phyloP scores from a whole-genome alignment of 768 basidiomycete species.

The Rhizopogon rudus region DNA sequence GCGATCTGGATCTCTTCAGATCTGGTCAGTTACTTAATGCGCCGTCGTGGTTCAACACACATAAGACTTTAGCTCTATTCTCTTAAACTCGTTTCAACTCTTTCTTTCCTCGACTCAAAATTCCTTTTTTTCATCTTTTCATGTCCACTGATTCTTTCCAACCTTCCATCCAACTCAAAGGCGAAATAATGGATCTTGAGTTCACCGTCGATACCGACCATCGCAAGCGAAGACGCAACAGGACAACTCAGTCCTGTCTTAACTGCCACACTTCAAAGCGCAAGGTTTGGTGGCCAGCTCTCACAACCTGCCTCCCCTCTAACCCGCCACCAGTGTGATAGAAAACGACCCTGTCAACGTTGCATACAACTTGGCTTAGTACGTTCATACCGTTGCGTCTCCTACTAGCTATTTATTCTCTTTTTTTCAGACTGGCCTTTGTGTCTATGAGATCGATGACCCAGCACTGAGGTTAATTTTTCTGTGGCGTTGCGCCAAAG shows the following conservation, averaged over 20 bases:
- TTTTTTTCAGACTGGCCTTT: slow-evolving; percentile 72
- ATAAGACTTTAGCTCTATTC: slow-evolving; percentile 47
- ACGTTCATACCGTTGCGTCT: slow-evolving; percentile 14
- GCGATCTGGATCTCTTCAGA: slow-evolving; percentile 43
- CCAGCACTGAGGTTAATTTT: slow-evolving; percentile 63
- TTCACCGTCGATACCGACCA: slow-evolving; percentile 69
- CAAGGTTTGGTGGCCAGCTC: slow-evolving; percentile 49
- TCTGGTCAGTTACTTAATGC: slow-evolving; percentile 52
- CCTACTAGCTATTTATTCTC: slow-evolving; percentile 4
- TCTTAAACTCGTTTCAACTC: slow-evolving; percentile 42
- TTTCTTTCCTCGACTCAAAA: slow-evolving; percentile 28
- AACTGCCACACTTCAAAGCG: slow-evolving; percentile 94
- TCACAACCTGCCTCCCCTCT: not conserved
- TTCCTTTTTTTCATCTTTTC: slow-evolving; percentile 22
- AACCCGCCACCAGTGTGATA: slow-evolving; percentile 62
- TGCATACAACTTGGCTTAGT: slow-evolving; percentile 89
- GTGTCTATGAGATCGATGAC: slow-evolving; percentile 93
- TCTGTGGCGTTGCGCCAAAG: not conserved
- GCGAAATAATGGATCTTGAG: slow-evolving; percentile 75
- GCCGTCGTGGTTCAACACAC: slow-evolving; percentile 39
- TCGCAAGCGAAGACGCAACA: slow-evolving; percentile 82
- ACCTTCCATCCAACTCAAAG: slow-evolving; percentile 58
- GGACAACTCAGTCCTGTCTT: slow-evolving; percentile 82
- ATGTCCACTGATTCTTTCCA: slow-evolving; percentile 53
- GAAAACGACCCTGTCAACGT: slow-evolving; percentile 85